Conservation (phyloP, 192 early-diverging fungal species). For the Lobosporangium transversale region DNA sequence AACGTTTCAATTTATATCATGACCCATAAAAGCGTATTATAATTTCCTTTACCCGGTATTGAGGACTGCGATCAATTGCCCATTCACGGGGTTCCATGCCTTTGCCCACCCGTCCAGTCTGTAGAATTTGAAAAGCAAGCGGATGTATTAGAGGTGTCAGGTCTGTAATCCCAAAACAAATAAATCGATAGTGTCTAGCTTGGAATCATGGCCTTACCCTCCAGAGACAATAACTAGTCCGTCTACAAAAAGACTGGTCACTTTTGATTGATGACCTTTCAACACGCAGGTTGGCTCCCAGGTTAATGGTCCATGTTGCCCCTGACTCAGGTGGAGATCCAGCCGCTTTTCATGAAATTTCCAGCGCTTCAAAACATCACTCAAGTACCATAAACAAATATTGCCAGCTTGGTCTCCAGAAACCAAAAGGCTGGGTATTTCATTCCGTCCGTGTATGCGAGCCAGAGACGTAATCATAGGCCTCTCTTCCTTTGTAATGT, state of each 20-base stretch:
- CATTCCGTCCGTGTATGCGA: conserved; percentile 12
- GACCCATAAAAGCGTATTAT: too few species aligned
- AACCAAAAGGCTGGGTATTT: conserved; percentile 50
- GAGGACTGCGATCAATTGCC: conserved; percentile 51
- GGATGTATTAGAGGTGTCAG: too few species aligned
- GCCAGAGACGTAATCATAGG: conserved; percentile 35
- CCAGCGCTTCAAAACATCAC: conserved; percentile 34
- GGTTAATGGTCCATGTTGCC: neutral
- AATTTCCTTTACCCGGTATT: conserved; percentile 40
- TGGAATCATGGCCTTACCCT: conserved; percentile 30
- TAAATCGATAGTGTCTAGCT: too few species aligned
- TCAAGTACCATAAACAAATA: conserved; percentile 65
- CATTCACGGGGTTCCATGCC: conserved; percentile 64
- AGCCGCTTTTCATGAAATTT: neutral
- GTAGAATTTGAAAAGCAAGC: conserved; percentile 10
- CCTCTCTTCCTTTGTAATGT: conserved; percentile 34
- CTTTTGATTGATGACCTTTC: conserved; percentile 20
- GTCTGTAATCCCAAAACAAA: too few species aligned
- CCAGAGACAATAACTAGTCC: conserved; percentile 43
- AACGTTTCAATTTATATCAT: neutral
- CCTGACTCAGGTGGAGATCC: conserved; percentile 19
- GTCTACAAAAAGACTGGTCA: conserved; percentile 43
- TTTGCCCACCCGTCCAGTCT: conserved; percentile 68
- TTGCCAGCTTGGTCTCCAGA: conserved; percentile 63
- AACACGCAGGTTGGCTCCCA: conserved; percentile 28